Percentiles rank a stretch among this genome's conserved stretches.
Conservation (phyloP, 139 green algal genomes). For the Chlamydomonas sp. region DNA sequence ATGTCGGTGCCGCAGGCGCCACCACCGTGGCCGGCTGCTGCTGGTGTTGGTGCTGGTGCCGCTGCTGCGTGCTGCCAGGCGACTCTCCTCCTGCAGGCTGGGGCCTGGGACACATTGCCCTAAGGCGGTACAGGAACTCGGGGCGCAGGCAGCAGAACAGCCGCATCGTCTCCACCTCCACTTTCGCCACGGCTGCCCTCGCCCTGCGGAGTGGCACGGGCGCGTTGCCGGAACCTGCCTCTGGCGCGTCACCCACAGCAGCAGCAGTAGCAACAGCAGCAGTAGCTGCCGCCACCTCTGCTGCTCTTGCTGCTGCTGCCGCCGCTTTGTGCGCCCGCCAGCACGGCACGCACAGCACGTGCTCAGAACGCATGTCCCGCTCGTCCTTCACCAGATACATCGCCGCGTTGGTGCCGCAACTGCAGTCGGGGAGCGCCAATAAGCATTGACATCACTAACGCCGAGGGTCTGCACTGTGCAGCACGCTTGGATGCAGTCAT, state of each 20-base stretch:
- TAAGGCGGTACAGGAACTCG: constrained; percentile 17
- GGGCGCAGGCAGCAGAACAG: constrained; percentile 24
- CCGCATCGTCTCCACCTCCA: too few relatives aligned
- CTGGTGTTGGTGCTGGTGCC: not conserved
- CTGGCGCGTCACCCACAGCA: not conserved
- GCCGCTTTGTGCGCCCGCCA: not conserved
- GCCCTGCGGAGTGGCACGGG: too few relatives aligned
- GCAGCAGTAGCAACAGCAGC: not conserved
- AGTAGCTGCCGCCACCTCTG: too few relatives aligned
- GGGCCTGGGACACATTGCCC: not conserved
- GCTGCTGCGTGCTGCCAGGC: not conserved
- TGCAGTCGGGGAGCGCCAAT: not conserved
- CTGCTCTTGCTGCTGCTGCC: not conserved
- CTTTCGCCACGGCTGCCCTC: too few relatives aligned
- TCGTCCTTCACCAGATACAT: constrained; percentile 1
- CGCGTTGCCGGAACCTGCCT: too few relatives aligned
- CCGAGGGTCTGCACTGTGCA: not conserved
- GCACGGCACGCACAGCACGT: constrained; percentile 1
- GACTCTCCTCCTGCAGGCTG: not conserved
- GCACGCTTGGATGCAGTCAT: not conserved
- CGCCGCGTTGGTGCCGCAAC: constrained; percentile 22
- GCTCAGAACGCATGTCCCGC: not conserved
- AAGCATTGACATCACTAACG: not conserved
- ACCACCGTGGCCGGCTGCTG: not conserved
- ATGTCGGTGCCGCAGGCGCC: not conserved